A percentile compares a stretch with the other conserved stretches of the same genome.
phyloP scores from a whole-genome alignment of 2,329 filamentous ascomycete species.

The Pseudocercospora musae region DNA sequence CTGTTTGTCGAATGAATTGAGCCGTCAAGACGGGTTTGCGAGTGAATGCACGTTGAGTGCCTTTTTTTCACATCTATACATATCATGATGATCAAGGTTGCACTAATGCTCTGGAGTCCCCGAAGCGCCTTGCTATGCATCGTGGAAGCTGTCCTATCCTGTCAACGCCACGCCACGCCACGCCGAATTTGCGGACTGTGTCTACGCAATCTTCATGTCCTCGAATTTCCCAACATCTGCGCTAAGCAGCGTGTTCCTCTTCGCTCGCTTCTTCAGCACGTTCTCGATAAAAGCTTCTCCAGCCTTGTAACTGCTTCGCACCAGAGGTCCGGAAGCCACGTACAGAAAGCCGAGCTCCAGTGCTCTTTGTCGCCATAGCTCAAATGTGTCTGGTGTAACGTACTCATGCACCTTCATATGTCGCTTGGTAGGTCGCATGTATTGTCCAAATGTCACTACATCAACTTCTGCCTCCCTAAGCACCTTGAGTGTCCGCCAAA shows the following conservation, averaged over 20 bases:
- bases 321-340: constrained; percentile 87
- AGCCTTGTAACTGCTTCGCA: constrained; percentile 94
- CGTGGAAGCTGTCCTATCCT: not conserved
- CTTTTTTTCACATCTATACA: not conserved
- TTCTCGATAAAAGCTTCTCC: constrained; percentile 99
- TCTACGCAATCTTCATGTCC: constrained; percentile 16
- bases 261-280: constrained; percentile 76
- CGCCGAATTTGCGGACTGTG: not conserved
- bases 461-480: constrained; percentile 79
- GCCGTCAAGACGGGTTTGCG: no score
- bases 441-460: constrained; percentile 98
- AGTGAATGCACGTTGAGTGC: constrained; percentile 2
- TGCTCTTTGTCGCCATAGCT: constrained; percentile 84
- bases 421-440: constrained; percentile 97
- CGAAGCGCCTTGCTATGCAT: constrained; percentile 1
- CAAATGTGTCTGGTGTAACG: constrained; percentile 85
- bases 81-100: not conserved
- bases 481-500: constrained; percentile 77
- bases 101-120: not conserved
- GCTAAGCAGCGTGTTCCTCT: constrained; percentile 33
- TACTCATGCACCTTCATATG: constrained; percentile 98
- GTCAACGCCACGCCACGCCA: not conserved
- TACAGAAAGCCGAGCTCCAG: constrained; percentile 96
- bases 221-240: constrained; percentile 32
- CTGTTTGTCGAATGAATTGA: no score